phyloP scores from a whole-genome alignment of 2,329 filamentous ascomycete genomes.

The Neophaeococcomyces mojaviensis region DNA sequence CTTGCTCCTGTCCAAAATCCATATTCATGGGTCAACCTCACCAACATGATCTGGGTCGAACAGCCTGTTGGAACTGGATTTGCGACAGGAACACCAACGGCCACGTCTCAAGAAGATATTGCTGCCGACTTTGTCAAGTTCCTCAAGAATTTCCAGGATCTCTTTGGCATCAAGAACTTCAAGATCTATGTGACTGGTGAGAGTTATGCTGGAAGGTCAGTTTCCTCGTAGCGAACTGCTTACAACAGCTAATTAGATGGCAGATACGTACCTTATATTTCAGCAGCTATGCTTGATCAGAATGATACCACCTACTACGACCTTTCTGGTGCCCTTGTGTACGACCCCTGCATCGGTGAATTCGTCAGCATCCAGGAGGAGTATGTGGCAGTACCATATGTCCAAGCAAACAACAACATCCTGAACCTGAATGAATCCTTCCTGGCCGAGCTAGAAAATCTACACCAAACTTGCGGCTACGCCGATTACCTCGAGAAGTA shows the following conservation, averaged over 20 bases:
- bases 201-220: constrained; percentile 41
- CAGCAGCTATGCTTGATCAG: constrained; percentile 44
- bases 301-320: constrained; percentile 46
- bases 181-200: constrained; percentile 51
- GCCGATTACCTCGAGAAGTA: constrained; percentile 38
- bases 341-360: constrained; percentile 39
- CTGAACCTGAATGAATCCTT: constrained; percentile 19
- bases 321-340: constrained; percentile 44
- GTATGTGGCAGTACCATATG: constrained; percentile 29
- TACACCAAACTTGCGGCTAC: constrained; percentile 39
- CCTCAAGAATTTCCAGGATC: constrained; percentile 49
- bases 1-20: constrained; percentile 45
- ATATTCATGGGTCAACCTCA: constrained; percentile 24
- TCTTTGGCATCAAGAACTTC: constrained; percentile 45
- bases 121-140: constrained; percentile 43
- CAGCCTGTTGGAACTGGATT: constrained; percentile 55
- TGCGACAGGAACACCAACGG: constrained; percentile 25
- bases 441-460: constrained; percentile 20
- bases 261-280: constrained; percentile 32
- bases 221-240: no score
- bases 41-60: constrained; percentile 24
- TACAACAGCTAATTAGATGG: no score
- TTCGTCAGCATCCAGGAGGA: constrained; percentile 25
- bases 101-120: constrained; percentile 40
- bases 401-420: constrained; percentile 30